A percentile compares a stretch with the other conserved stretches of the same genome.
phyloP scores from a whole-genome alignment of 257 asterid genomes.

The Thymus mandschuricus region DNA sequence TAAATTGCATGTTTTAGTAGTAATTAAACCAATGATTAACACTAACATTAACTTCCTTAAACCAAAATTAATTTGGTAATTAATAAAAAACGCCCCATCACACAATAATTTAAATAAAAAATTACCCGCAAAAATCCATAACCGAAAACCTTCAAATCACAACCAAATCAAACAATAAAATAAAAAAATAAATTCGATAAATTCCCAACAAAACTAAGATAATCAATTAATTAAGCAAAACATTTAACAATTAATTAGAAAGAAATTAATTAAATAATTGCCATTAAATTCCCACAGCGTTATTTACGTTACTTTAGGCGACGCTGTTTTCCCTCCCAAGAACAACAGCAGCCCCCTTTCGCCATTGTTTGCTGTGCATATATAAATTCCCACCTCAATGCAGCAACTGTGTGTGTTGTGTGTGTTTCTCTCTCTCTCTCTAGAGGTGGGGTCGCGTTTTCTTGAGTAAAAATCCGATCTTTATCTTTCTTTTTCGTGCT shows the following conservation, averaged over 20 bases:
- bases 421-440: conserved; percentile 1
- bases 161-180: no score
- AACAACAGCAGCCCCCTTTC: conserved; percentile 22
- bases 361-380: conserved; percentile 22
- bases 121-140: conserved; percentile 21
- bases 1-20: conserved; percentile 22
- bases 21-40: conserved; percentile 29
- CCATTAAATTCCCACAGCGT: background rate
- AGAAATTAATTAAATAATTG: background rate
- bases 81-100: conserved; percentile 13
- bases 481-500: conserved; percentile 27
- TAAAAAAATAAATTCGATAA: background rate
- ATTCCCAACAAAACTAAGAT: background rate
- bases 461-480: conserved; percentile 21
- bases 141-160: conserved; percentile 30
- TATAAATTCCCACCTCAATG: conserved; percentile 25
- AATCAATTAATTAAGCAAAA: no score
- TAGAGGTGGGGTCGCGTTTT: conserved; percentile 32
- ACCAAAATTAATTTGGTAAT: conserved; percentile 29
- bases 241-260: background rate
- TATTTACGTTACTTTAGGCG: conserved; percentile 29
- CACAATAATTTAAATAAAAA: background rate
- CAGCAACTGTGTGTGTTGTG: conserved; percentile 21
- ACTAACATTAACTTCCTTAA: conserved; percentile 26
- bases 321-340: conserved; percentile 36